Evolutionary conservation across 495 filamentous ascomycete genomes (phyloP), one percentile per base, ranked within the genome.

Genomic region (Massariosphaeria phaeospora): DNA sequence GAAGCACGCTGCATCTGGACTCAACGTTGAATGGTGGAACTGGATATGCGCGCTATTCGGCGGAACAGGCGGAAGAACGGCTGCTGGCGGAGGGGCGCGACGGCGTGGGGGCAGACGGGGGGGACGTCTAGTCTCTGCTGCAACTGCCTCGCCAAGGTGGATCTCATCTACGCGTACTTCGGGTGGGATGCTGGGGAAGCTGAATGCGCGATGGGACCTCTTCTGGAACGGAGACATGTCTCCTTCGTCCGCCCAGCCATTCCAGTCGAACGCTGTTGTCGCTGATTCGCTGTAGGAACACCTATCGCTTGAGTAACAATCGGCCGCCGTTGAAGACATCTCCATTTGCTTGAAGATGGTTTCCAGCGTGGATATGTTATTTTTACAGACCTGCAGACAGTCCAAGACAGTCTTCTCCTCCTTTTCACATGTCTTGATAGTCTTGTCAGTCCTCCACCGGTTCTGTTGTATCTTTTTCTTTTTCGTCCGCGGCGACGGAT

Each of bases 381-480:
- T 45, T 9, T 27, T 18, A 39, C 59, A 63, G 5, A 55, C 53
- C 18, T 40, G 35, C 35, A 63, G 23, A 33, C 48, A 63, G 36
- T 63, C 59, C 23, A 63, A 23, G 15, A 63, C 50, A n/a, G 27
- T 44, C 11, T 31, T 50, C 33, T 63, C 54, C 34, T 63, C 59
- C 26, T 58, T 53, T 25, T 63, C 59, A 38, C 59, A 54, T 13
- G 54, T 63, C 35, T 57, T 38, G 31, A 63, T 63, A 8, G 59
- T 58, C 59, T 63, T 63, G 48, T 25, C 43, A 15, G 54, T 63
- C 20, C 49, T 23, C 59, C 59, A 63, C 29, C 31, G 24, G 23
- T 52, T 57, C 24, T 63, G 59, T 49, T 33, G 23, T 12, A 57
- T 54, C 54, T 57, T 57, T 38, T 63, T 63, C 48, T 48, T 52